Percentiles rank a stretch among this genome's conserved stretches.
Conservation (phyloP, 169 alveolate genomes). For the Gregarina niphandrodes region DNA sequence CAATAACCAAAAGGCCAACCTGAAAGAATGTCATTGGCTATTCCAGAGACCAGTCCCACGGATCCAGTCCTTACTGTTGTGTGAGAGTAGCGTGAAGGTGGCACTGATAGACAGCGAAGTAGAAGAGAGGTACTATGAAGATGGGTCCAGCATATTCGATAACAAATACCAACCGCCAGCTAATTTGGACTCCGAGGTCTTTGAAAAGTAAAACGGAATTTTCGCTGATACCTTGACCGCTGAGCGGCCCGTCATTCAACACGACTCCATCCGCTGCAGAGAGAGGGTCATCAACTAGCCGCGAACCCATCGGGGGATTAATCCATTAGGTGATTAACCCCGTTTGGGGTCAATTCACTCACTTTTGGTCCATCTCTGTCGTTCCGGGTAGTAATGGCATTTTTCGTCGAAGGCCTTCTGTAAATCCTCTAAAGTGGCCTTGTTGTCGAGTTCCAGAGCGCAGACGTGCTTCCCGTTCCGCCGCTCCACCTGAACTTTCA, state of each 20-base stretch:
- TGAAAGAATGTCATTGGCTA: constrained; percentile 16
- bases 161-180: constrained; percentile 81
- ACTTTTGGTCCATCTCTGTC: constrained; percentile 19
- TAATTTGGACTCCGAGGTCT: constrained; percentile 44
- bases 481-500: constrained; percentile 16
- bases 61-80: neutral
- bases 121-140: constrained; percentile 63
- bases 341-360: constrained; percentile 5
- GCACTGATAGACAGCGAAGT: constrained; percentile 24
- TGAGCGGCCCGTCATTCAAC: constrained; percentile 6
- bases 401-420: constrained; percentile 22
- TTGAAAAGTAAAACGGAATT: constrained; percentile 3
- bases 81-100: too few species aligned
- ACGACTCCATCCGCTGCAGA: neutral
- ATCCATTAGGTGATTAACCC: neutral
- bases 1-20: constrained; percentile 51
- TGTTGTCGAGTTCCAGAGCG: constrained; percentile 10
- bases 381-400: constrained; percentile 23
- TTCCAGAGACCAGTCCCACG: constrained; percentile 1
- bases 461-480: constrained; percentile 17
- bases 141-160: constrained; percentile 92
- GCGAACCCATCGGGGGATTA: constrained; percentile 4
- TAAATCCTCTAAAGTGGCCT: constrained; percentile 19
- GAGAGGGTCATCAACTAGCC: neutral
- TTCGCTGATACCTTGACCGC: constrained; percentile 4